Conservation (phyloP, 148 eudicot genomes). For the Rhododendron ferrugineum region DNA sequence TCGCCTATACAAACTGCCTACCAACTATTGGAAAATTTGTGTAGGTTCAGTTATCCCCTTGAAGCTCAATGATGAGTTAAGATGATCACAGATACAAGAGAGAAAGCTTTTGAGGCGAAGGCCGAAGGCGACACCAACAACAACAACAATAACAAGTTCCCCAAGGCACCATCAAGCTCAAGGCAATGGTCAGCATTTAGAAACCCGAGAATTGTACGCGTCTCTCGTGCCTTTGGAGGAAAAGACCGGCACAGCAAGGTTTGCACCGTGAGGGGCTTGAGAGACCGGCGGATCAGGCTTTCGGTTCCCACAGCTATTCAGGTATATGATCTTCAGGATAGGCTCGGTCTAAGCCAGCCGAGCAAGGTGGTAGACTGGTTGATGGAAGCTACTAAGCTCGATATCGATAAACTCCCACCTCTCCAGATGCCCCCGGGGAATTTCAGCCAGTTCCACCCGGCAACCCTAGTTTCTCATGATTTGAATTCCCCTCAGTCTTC, state of each 20-base stretch:
- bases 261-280: constrained; percentile 60
- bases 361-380: constrained; percentile 87
- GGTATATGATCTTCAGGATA: constrained; percentile 74
- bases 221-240: constrained; percentile 64
- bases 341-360: constrained; percentile 67
- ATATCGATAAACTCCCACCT: constrained; percentile 75
- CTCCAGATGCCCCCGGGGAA: constrained; percentile 42
- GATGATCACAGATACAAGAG: constrained; percentile 41
- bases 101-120: constrained; percentile 28
- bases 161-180: constrained; percentile 36
- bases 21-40: not conserved
- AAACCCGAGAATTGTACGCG: constrained; percentile 77
- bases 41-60: constrained; percentile 1
- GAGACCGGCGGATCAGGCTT: constrained; percentile 69
- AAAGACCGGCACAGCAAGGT: constrained; percentile 86
- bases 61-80: constrained; percentile 21
- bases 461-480: constrained; percentile 21
- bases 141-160: constrained; percentile 2
- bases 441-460: constrained; percentile 29
- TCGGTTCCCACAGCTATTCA: constrained; percentile 78
- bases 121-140: constrained; percentile 23
- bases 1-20: not conserved
- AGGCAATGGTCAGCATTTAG: constrained; percentile 68
- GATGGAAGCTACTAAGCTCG: constrained; percentile 56
- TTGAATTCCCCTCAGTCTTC: constrained; percentile 28